A percentile compares a stretch with the other conserved stretches of the same genome.
phyloP scores from a whole-genome alignment of 768 basidiomycete genomes.

The Leccinum rimulosum region DNA sequence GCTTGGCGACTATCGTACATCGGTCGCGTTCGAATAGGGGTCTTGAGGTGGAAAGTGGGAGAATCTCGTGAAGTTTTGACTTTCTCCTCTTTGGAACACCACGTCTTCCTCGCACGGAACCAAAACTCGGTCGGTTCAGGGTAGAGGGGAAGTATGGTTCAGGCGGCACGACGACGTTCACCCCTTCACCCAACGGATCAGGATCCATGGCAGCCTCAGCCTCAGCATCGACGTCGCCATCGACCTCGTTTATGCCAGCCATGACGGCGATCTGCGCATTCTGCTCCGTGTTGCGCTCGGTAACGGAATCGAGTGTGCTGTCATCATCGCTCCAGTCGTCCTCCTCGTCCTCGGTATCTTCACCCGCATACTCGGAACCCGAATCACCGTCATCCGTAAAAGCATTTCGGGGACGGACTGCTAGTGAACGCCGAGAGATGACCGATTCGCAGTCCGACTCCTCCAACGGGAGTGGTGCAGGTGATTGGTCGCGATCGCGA shows the following conservation, averaged over 20 bases:
- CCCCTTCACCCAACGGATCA: constrained; percentile 89
- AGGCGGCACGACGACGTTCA: constrained; percentile 81
- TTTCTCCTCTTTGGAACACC: constrained; percentile 56
- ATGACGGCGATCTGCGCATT: constrained; percentile 56
- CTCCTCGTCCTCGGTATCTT: constrained; percentile 53
- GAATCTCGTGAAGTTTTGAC: constrained; percentile 57
- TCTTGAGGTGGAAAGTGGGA: constrained; percentile 66
- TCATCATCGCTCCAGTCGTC: constrained; percentile 62
- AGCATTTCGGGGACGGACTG: constrained; percentile 56
- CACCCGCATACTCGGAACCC: constrained; percentile 57
- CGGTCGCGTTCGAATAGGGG: constrained; percentile 89
- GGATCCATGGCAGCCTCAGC: constrained; percentile 55
- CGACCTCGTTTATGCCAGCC: constrained; percentile 20
- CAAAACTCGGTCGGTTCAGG: constrained; percentile 53
- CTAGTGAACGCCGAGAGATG: constrained; percentile 34
- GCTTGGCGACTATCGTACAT: constrained; percentile 85
- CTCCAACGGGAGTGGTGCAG: constrained; percentile 54
- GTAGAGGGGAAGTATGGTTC: constrained; percentile 81
- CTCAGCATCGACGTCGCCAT: constrained; percentile 53
- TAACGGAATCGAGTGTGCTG: constrained; percentile 67
- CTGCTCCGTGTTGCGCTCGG: constrained; percentile 84
- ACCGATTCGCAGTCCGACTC: constrained; percentile 49
- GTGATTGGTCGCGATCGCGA: constrained; percentile 54
- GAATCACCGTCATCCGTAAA: constrained; percentile 59
- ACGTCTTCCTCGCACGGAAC: constrained; percentile 30